Conservation (phyloP, 352 stramenopile genomes). For the Globisporangium okanoganense region DNA sequence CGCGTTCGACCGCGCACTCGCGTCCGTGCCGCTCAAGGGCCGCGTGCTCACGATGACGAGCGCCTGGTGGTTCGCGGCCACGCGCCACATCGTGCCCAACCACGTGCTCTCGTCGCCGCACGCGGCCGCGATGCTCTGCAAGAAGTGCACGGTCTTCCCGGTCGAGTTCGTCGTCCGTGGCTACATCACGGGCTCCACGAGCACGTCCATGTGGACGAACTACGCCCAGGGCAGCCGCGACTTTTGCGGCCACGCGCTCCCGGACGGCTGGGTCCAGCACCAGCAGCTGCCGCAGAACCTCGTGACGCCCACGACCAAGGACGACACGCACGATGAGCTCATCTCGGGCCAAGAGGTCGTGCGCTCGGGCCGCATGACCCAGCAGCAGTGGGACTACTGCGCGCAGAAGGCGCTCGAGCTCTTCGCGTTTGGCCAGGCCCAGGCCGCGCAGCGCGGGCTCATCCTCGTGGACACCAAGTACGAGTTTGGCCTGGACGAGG, state of each 20-base stretch:
- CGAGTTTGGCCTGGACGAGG: constrained; percentile 68
- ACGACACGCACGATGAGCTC: constrained; percentile 97
- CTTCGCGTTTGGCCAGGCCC: constrained; percentile 90
- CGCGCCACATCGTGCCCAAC: constrained; percentile 96
- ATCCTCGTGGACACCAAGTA: constrained; percentile 99
- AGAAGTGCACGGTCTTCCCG: constrained; percentile 95
- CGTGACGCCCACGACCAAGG: constrained; percentile 99
- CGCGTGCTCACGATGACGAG: constrained; percentile 96
- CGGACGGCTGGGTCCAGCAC: constrained; percentile 96
- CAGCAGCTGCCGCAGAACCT: constrained; percentile 94
- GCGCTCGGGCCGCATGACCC: constrained; percentile 92
- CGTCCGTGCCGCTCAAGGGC: constrained; percentile 96
- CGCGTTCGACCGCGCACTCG: constrained; percentile 97
- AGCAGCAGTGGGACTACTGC: constrained; percentile 97
- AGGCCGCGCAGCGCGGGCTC: constrained; percentile 90
- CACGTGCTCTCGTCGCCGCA: constrained; percentile 94
- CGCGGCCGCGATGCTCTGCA: constrained; percentile 94
- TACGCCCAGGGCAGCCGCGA: constrained; percentile 94
- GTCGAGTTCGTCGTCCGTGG: constrained; percentile 99
- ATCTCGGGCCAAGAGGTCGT: constrained; percentile 95
- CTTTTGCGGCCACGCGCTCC: constrained; percentile 96
- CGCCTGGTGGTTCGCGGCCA: constrained; percentile 96
- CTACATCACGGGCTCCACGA: constrained; percentile 96
- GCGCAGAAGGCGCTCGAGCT: constrained; percentile 90
- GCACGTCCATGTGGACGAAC: constrained; percentile 99